Evolutionary conservation across 768 basidiomycete species (phyloP).

Genomic region (Russula earlei): DNA sequence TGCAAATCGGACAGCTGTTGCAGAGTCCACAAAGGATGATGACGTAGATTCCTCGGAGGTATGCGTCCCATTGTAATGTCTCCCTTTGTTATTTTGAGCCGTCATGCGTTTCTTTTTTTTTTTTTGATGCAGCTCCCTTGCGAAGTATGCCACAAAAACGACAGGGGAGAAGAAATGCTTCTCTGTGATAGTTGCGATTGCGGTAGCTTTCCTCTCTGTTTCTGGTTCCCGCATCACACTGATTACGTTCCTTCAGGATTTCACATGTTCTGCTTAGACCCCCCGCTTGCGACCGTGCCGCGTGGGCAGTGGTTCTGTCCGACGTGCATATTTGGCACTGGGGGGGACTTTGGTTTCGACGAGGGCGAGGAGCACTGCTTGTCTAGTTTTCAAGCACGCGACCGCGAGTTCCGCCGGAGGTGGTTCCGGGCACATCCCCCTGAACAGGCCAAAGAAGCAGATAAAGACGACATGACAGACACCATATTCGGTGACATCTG

Average conservation of each 20-base stretch:
- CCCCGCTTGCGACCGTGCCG: slow-evolving; percentile 76
- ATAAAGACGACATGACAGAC: slow-evolving; percentile 35
- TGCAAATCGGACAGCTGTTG: slow-evolving; percentile 8
- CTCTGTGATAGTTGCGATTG: slow-evolving; percentile 84
- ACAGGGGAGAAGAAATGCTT: slow-evolving; percentile 85
- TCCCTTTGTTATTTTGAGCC: slow-evolving; percentile 3
- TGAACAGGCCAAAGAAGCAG: slow-evolving; percentile 1
- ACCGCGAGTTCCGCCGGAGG: slow-evolving; percentile 74
- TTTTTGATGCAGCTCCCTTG: slow-evolving; percentile 55
- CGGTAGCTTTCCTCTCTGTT: slow-evolving; percentile 33
- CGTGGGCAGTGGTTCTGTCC: slow-evolving; percentile 96
- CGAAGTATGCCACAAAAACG: slow-evolving; percentile 87
- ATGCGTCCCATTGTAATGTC: neutral
- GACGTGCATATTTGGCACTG: slow-evolving; percentile 81
- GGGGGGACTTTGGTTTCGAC: slow-evolving; percentile 96
- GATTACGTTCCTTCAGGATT: slow-evolving; percentile 49
- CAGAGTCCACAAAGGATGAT: slow-evolving; percentile 13
- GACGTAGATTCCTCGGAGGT: slow-evolving; percentile 16
- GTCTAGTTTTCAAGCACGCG: slow-evolving; percentile 84
- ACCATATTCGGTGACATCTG: slow-evolving; percentile 48
- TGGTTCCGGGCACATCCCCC: slow-evolving; percentile 82
- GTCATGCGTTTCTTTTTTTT: slow-evolving; percentile 3
- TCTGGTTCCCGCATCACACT: neutral
- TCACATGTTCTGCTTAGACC: slow-evolving; percentile 95
- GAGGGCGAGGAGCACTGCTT: slow-evolving; percentile 95